Base-by-base conservation (phyloP, 148 eudicot species). In the Persicaria maculosa region DNA sequence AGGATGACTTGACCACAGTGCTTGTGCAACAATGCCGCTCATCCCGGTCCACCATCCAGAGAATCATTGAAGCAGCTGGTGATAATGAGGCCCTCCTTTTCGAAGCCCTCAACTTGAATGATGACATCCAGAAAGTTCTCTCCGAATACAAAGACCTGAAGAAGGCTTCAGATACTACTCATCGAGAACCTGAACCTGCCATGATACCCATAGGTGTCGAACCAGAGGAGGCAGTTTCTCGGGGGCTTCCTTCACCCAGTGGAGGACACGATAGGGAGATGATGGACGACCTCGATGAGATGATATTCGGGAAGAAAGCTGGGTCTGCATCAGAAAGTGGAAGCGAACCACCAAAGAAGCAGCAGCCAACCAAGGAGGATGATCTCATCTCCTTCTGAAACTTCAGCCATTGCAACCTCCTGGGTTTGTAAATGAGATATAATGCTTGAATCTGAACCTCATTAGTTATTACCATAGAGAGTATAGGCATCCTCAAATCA, bases 261-360 rank as follows among this genome's bases (percentile, higher is more conserved):
- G 93, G 84, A 80, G 87, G 84, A 48, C 80, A 80, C 76, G 86
- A 89, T 57, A 91, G 87, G 76, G 97, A 94, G 16, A 87, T 89
- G 97, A 88, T 94, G 97, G 95, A 93, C 45, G 97, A 93, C 83
- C 97, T 93, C 2, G 95, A 91, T 76, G 97, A 94, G 86, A 94
- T 91, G 97, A 91, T 94, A 15, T 94, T 94, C 59, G 98, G 97
- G 55, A 91, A 79, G 75, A 90, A 88, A 74, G 7, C 85, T 9
- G 91, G 88, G 12, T 77, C 88, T 62, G 73, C 91, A 2, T 86
- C 97, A 7, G 85, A 85, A 55, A 77, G 62, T 15, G 85, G 85
- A 19, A 71, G 80, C 46, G 82, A 84, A 52, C 78, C 85, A 2
- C 43, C 67, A 14, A 89, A 87, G 75, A 89, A 91, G 72, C 84